These are phyloP conservation scores for Yamadazyma blattariae DNA, from an alignment of 1,139 yeast genomes.

Conservation along the genomic window DNA sequence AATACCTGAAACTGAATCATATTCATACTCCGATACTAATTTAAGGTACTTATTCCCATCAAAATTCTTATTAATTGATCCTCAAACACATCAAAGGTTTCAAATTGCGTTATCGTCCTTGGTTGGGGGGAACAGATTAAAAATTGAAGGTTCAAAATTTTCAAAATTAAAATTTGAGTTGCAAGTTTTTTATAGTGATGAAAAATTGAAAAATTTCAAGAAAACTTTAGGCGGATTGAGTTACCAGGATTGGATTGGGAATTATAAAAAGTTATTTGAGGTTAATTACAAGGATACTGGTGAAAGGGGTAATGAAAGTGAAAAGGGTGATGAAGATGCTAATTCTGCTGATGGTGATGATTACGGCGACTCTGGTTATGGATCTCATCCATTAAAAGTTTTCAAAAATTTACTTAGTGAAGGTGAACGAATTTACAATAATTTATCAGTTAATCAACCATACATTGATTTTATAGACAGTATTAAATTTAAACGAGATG, in stretches of 20 bases:
- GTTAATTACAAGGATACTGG: too few species aligned
- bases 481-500: constrained; percentile 1
- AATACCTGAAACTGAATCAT: constrained; percentile 4
- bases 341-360: too few species aligned
- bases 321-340: too few species aligned
- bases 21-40: constrained; percentile 20
- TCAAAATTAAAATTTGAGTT: constrained; percentile 33
- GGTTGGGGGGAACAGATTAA: constrained; percentile 18
- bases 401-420: constrained; percentile 48
- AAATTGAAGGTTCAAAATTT: not conserved
- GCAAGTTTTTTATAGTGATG: constrained; percentile 51
- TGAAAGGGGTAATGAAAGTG: too few species aligned
- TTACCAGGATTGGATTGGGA: not conserved
- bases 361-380: too few species aligned
- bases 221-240: constrained; percentile 36
- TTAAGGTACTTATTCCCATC: constrained; percentile 51
- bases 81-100: constrained; percentile 24
- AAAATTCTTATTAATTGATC: constrained; percentile 40
- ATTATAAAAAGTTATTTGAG: not conserved
- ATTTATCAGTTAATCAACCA: not conserved
- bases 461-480: not conserved
- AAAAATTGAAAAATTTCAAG: constrained; percentile 37
- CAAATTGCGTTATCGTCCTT: constrained; percentile 46
- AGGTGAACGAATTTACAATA: constrained; percentile 48
- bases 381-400: constrained; percentile 40